Base-by-base conservation (phyloP, 768 basidiomycete genomes). In the Cystofilobasidium macerans region DNA sequence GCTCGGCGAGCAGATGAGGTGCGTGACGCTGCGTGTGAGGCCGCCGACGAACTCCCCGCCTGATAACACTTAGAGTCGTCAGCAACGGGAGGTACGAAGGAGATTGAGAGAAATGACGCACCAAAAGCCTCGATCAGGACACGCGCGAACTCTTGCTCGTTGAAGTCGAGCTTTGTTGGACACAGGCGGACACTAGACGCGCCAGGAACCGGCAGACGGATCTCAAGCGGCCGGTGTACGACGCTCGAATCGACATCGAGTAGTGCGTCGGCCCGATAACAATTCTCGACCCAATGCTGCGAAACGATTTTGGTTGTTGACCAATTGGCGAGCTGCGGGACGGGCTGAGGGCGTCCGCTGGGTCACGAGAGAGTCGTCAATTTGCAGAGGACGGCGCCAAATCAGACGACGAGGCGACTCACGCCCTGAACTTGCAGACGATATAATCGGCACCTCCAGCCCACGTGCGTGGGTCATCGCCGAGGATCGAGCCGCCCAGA, bases 241-340 rank as follows among this genome's bases (percentile, higher is more conserved):
- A 88, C 73, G 69, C 89, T 84, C 48, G 86, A 86, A 1, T 84
- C 82, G 0, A 82, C 78, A 22, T 77, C 74, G 71, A 86, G 85
- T 59, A 94, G 76, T n/a, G 82, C 80, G 53, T 88, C 86, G 65
- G 85, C 84, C 62, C 82, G 85, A 18, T 90, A 81, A 71, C 88
- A 94, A 51, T 82, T 82, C 74, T 97, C 92, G 1, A 97, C 79
- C 92, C 92, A 97, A 73, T 89, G 93, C 75, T 95, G 92, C 0
- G 92, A 94, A 51, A 91, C 82, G 32, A 76, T 6, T 40, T 53
- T 35, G 13, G 54, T 26, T 4, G 28, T 22, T 26, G 45, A 18
- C 22, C n/a, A 51, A 14, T 62, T 62, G 18, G 18, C 22, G 48
- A 40, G 13, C 32, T 32, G 14, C 18, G 35, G 57, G n/a, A 58